Percentiles rank a stretch among this genome's conserved stretches.
Evolutionary conservation across 2,329 filamentous ascomycete species (phyloP).

Genomic region (Ophiostoma ulmi): DNA sequence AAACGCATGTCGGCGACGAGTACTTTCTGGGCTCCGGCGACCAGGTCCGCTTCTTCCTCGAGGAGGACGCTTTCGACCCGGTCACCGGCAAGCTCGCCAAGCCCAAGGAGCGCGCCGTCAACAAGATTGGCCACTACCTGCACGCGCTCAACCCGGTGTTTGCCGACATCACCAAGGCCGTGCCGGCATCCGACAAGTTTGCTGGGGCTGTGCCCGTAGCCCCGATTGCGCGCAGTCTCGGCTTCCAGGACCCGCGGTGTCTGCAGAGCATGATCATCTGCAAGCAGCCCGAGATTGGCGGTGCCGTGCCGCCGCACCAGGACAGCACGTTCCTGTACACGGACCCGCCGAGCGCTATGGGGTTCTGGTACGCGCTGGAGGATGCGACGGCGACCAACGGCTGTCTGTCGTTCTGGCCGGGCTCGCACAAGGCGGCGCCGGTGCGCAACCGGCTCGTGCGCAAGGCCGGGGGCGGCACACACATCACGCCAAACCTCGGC

Average conservation of each 20-base stretch:
- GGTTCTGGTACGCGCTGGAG: conserved; percentile 96
- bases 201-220: conserved; percentile 42
- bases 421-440: conserved; percentile 67
- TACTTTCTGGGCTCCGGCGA: conserved; percentile 90
- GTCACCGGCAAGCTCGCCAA: conserved; percentile 59
- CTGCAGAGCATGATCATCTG: conserved; percentile 98
- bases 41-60: conserved; percentile 95
- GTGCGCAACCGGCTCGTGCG: conserved; percentile 73
- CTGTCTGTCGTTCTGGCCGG: conserved; percentile 78
- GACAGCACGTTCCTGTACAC: conserved; percentile 93
- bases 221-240: conserved; percentile 64
- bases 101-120: conserved; percentile 79
- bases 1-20: conserved; percentile 79
- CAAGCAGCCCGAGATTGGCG: conserved; percentile 95
- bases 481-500: conserved; percentile 66
- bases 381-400: conserved; percentile 84
- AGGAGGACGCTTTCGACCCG: conserved; percentile 79
- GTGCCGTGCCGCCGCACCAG: conserved; percentile 84
- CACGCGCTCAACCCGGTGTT: conserved; percentile 66
- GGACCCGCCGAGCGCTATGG: conserved; percentile 78
- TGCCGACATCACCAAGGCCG: conserved; percentile 42
- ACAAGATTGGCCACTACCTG: conserved; percentile 79
- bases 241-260: conserved; percentile 68
- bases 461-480: conserved; percentile 48
- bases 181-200: conserved; percentile 37